Evolutionary conservation across 129 eudicot genomes (phyloP), one percentile per base, ranked within the genome.

Genomic region (Flaveria brownii): DNA sequence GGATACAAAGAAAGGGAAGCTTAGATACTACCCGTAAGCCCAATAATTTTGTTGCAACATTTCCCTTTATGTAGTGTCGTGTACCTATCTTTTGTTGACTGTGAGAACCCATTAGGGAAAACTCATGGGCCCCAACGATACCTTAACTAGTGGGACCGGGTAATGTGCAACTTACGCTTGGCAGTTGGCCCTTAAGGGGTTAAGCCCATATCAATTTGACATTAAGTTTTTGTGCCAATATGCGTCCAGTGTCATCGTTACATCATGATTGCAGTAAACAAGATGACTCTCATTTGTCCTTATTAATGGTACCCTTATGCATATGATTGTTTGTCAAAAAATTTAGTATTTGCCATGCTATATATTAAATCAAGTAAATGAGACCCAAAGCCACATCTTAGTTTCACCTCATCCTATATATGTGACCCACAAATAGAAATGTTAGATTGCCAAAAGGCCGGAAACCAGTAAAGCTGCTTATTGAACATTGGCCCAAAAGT

Each of bases 1-100:
- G 80, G 99, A 94, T 41, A 94, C 97, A 16, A 94, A 94, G 82
- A 94, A 94, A 80, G 99, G 99, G 70, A 94, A 91, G 76, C 96
- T 94, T 73, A 82, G 97, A 84, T 94, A 94, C 77, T 94, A 94
- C 28, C 99, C 97, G 99, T 94, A 89, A 88, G 92, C 25, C 67
- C 15, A 73, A 17, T 63, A 11, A 2, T 8, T 1, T 26, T 26
- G 67, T 61, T 61, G 67, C 41, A 12, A 61, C 16, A 9, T 5
- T 7, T 57, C 11, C 14, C 30, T 9, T 22, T 22, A 20, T n/a
- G 12, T 55, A 50, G 56, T 50, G 56, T 15, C 18, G 57, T 30
- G 14, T 3, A 49, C 2, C 16, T 16, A 5, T 54, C 17, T n/a
- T 51, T 3, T 51, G 7, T 18, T 16, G 57, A 15, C 7, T 1